Base-by-base conservation (phyloP, 2,329 filamentous ascomycete genomes). In the Trichocomaceae sp. region DNA sequence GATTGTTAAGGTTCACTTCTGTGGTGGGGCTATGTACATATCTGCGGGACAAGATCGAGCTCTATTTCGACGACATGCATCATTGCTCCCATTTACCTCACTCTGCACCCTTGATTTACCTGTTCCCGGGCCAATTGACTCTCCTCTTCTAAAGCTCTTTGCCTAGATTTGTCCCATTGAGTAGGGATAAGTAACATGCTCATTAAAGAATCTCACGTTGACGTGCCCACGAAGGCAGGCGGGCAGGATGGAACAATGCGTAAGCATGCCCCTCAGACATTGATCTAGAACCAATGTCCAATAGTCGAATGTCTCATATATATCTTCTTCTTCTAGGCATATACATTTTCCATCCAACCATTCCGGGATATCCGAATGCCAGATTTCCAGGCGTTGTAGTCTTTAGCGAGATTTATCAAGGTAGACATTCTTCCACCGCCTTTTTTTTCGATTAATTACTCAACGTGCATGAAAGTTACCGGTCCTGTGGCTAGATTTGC, bases 361-460 rank as follows among this genome's bases (percentile, higher is more conserved):
- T 96, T 61, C 82, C 89, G 0, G 86, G 87, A 57, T 95, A 95
- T 68, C 90, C 91, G 26, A 85, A 93, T 61, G 91, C 91, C 72
- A 90, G 83, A 66, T 96, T 95, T 65, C 90, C 90, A 0, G 90
- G 88, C 19, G 88, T 96, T 5, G 86, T 88, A 13, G 79, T 96
- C 55, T 96, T 95, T 69, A 91, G 86, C 63, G 91, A 96, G 74
- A 96, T 96, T 65, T 96, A 96, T 68, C 91, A 96, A 84, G 90
- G 90, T 90, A 71, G 8, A 1, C 29, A 5, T 33, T 33, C 12
- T 9, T 33, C 29, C 8, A 7, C 31, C 6, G 13, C 31, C 6
- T 35, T 3, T 35, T 15, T 3, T 19, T 41, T 12, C 4, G n/a
- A 41, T 41, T 6, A 19, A 19, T 41, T 41, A 6, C 19, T 6